Conservation (phyloP, 495 filamentous ascomycete species). For the Aspergillus bertholletiae region DNA sequence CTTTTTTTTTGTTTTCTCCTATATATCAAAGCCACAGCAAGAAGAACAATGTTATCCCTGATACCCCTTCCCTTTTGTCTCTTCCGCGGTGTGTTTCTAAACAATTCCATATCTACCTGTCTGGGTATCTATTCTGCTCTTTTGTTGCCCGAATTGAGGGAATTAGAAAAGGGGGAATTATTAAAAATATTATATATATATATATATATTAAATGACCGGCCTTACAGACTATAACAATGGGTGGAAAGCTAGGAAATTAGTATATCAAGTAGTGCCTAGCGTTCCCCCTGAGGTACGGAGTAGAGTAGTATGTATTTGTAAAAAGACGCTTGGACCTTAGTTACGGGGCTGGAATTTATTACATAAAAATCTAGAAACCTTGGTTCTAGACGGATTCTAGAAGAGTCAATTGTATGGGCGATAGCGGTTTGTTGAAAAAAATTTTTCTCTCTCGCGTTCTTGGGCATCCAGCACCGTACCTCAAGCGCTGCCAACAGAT, state of each 20-base stretch:
- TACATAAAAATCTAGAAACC: too few species aligned
- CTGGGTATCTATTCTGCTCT: neutral
- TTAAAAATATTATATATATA: neutral
- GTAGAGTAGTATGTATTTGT: too few species aligned
- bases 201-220: neutral
- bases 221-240: too few species aligned
- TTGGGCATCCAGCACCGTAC: neutral
- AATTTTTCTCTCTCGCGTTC: neutral
- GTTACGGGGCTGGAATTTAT: too few species aligned
- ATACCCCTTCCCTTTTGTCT: conserved; percentile 12
- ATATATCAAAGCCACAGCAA: conserved; percentile 1
- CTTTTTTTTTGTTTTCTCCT: neutral
- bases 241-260: too few species aligned
- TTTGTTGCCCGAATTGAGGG: neutral
- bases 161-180: neutral
- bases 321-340: too few species aligned
- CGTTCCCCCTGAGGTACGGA: too few species aligned
- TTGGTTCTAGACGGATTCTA: too few species aligned
- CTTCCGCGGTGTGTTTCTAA: neutral
- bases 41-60: neutral
- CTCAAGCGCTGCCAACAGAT: neutral
- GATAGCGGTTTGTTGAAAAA: neutral
- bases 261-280: too few species aligned
- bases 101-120: neutral
- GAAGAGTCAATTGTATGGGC: neutral